phyloP scores from a whole-genome alignment of 192 early-diverging fungal species.

The Linnemannia zychae region DNA sequence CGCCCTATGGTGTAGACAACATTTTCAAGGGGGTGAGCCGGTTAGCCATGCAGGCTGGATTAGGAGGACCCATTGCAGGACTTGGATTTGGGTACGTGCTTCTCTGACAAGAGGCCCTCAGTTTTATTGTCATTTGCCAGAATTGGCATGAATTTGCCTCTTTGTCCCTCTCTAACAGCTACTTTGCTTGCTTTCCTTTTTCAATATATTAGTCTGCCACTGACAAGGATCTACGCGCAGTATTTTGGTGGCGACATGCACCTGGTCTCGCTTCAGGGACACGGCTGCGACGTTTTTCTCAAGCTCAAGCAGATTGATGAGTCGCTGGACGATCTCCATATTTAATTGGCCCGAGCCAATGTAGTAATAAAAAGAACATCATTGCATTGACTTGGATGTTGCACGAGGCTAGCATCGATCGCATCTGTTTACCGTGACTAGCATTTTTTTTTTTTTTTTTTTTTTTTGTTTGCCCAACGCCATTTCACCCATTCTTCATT shows the following conservation, averaged over 20 bases:
- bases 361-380: not conserved
- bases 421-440: not conserved
- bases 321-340: constrained; percentile 64
- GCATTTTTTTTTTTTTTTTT: not conserved
- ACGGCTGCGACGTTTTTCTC: constrained; percentile 95
- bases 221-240: constrained; percentile 88
- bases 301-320: constrained; percentile 89
- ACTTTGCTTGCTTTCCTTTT: not conserved
- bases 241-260: constrained; percentile 96
- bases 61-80: constrained; percentile 94
- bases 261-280: constrained; percentile 84
- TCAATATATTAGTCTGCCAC: constrained; percentile 82
- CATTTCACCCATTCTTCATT: not conserved
- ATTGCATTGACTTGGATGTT: too few species aligned
- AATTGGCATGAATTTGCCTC: not conserved
- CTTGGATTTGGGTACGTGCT: constrained; percentile 62
- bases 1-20: constrained; percentile 53
- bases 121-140: not conserved
- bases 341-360: constrained; percentile 31
- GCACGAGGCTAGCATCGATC: too few species aligned
- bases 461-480: not conserved
- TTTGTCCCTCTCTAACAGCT: not conserved
- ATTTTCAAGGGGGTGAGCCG: constrained; percentile 84
- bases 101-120: not conserved
- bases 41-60: constrained; percentile 86